Conservation (phyloP, 805 yeast species). For the Lipomyces kockii region DNA sequence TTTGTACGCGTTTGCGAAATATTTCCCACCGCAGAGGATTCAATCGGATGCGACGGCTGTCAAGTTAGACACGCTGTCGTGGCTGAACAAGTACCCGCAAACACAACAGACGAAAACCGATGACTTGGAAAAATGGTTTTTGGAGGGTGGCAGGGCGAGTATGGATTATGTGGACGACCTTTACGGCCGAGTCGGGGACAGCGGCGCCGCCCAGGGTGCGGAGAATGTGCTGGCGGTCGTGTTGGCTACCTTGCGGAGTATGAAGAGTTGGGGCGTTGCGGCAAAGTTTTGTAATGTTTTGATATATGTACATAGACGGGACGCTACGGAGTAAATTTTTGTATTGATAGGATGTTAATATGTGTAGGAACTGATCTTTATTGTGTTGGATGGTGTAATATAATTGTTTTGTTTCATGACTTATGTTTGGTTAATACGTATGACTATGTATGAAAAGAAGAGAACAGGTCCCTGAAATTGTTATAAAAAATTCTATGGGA, state of each 20-base stretch:
- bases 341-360: neutral
- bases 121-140: conserved; percentile 30
- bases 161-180: conserved; percentile 26
- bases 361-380: neutral
- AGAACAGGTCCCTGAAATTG: neutral
- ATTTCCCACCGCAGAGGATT: conserved; percentile 8
- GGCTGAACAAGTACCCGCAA: conserved; percentile 12
- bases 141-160: conserved; percentile 33
- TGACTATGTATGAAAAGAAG: neutral
- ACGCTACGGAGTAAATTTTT: neutral
- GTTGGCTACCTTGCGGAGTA: conserved; percentile 21
- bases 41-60: conserved; percentile 8
- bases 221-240: conserved; percentile 27
- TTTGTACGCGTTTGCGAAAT: conserved; percentile 36
- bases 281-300: conserved; percentile 27
- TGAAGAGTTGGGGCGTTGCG: conserved; percentile 38
- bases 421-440: neutral
- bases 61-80: conserved; percentile 16
- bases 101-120: conserved; percentile 4
- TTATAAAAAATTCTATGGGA: neutral
- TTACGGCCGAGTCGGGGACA: conserved; percentile 23
- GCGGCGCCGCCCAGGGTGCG: conserved; percentile 2
- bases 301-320: conserved; percentile 10
- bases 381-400: neutral
- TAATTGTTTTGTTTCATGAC: neutral